Evolutionary conservation across 495 filamentous ascomycete genomes (phyloP), one percentile per base, ranked within the genome.

Genomic region (Lindgomyces ingoldianus): DNA sequence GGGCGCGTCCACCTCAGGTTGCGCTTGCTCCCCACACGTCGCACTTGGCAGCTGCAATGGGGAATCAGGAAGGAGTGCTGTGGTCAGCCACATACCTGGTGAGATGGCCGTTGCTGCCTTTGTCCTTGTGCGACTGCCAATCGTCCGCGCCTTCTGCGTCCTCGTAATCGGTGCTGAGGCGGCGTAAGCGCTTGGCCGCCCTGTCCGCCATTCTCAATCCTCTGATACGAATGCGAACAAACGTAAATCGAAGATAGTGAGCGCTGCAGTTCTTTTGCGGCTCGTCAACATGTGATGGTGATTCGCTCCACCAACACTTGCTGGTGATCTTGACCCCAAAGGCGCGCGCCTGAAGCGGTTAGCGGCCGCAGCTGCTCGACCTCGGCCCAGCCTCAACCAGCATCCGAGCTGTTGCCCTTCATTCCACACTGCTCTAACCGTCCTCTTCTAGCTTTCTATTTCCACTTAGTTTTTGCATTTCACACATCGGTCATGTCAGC

Each of bases 101-200:
- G 47, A 56, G 57, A 62, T 57, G 30, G 42, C 48, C 47, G 56
- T 54, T 58, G 49, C 53, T 55, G 55, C 41, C 45, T 36, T 25
- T 50, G 12, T 47, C 39, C 6, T 14, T 39, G 33, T 39, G 33
- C 33, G 33, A 39, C 44, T 57, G 64, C 76, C 73, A 76, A 61
- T 79, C 73, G 61, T 73, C 69, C 14, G 68, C 65, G 27, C 72
- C 73, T 33, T 75, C 72, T 48, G 56, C 68, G 44, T 75, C 74
- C 52, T 79, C 77, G 57, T 77, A 74, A 39, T 80, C 79, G 30
- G 75, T 77, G 72, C 77, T 80, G 42, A 79, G 73, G 46, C 76
- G 72, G 50, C 77, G 69, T 50, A 71, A 63, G 61, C 78, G 77
- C 75, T 81, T 79, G 53, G 66, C 74, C 48, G 77, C 45, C 19